Evolutionary conservation across 2,329 filamentous ascomycete species (phyloP).

Genomic region (Pseudogymnoascus sp.): DNA sequence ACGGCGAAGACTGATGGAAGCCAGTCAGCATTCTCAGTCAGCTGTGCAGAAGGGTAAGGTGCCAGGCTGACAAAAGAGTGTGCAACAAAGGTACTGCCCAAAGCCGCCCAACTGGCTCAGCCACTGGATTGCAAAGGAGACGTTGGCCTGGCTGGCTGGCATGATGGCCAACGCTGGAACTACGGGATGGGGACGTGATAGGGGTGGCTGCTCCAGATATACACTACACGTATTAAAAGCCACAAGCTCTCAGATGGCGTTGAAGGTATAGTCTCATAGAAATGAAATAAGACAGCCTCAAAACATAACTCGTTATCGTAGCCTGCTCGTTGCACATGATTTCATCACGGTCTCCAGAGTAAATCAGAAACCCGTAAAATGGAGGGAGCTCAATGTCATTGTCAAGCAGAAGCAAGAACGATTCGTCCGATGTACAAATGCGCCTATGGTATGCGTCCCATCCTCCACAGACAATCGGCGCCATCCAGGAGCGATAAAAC

Average conservation of each 20-base stretch:
- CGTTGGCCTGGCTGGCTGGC: neutral
- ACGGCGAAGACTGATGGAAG: neutral
- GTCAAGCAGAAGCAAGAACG: conserved; percentile 20
- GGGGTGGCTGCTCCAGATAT: neutral
- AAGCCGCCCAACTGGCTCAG: neutral
- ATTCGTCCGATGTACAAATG: conserved; percentile 25
- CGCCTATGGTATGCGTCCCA: conserved; percentile 27
- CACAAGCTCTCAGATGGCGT: neutral
- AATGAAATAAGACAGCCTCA: neutral
- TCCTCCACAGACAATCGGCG: conserved; percentile 23
- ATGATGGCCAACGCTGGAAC: neutral
- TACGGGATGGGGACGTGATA: neutral
- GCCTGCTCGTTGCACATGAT: neutral
- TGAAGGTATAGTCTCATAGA: neutral
- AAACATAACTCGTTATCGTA: neutral
- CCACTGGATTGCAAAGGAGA: neutral
- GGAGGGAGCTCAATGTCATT: conserved; percentile 8
- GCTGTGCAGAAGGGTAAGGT: neutral
- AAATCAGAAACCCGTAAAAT: neutral
- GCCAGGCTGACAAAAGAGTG: neutral
- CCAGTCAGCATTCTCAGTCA: neutral
- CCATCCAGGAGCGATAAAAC: conserved; percentile 20
- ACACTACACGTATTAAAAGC: neutral
- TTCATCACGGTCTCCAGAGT: neutral
- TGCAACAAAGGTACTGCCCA: neutral